Evolutionary conservation across 768 basidiomycete species (phyloP), one percentile per base, ranked within the genome.

Genomic region (Sutorius australiensis): DNA sequence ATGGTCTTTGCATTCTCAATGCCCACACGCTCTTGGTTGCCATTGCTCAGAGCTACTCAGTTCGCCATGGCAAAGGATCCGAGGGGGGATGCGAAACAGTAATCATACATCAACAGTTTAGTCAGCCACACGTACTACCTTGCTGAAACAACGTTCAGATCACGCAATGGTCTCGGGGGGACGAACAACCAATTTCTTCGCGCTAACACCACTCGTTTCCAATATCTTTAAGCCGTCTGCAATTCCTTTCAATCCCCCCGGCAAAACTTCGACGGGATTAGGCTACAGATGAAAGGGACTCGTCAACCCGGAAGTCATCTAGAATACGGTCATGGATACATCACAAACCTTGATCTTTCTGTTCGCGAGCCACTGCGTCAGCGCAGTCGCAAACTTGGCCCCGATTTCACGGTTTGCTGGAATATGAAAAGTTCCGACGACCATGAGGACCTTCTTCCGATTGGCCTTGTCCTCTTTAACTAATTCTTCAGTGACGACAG

Each of bases 171-270:
- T 61, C 50, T 61, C 60, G 27, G 39, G 36, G 36, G 49, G 58
- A 40, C 47, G 68, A 5, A 64, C 71, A 6, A 79, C 65, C 9
- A 77, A 51, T 61, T 77, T 78, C 38, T 63, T 63, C 1, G 67
- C 76, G 17, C 75, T 77, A 14, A 77, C 55, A 8, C 68, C 60
- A 8, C 50, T 16, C 34, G 3, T 53, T 53, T 65, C 58, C 54
- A 77, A 39, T 24, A 53, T 60, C 46, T 68, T 56, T 42, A 77
- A 50, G 2, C 69, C 73, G 33, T 49, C 60, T 1, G 51, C 51
- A 6, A 77, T 62, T 0, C 66, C 75, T 6, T 56, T 56, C 21
- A 77, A 54, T 0, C 77, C 76, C 21, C 65, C 64, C 1, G 71
- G 65, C 13, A 78, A 54, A 13, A 75, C 65, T 51, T 77, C 70